Evolutionary conservation across 257 asterid genomes (phyloP).

Genomic region (Henckelia pumila): DNA sequence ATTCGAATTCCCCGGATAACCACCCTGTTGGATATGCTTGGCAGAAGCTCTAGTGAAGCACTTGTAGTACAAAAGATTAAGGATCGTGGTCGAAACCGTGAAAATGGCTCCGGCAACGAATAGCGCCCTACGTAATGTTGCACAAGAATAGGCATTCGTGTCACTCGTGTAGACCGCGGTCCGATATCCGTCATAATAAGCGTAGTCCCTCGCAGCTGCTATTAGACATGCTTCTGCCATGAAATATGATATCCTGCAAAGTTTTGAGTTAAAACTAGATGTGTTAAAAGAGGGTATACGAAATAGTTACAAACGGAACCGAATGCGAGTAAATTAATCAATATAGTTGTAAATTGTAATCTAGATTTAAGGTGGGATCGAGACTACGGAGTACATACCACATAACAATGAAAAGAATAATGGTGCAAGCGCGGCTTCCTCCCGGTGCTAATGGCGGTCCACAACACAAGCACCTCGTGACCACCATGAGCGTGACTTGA

Average conservation of each 20-base stretch:
- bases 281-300: neutral
- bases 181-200: slow-evolving; percentile 40
- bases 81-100: slow-evolving; percentile 40
- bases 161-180: slow-evolving; percentile 25
- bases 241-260: slow-evolving; percentile 42
- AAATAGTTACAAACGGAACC: neutral
- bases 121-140: slow-evolving; percentile 38
- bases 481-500: slow-evolving; percentile 45
- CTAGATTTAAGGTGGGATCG: too few relatives aligned
- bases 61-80: slow-evolving; percentile 42
- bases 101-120: slow-evolving; percentile 48
- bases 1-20: slow-evolving; percentile 27
- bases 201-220: slow-evolving; percentile 44
- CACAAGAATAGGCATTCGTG: slow-evolving; percentile 38
- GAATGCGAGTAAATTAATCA: too few relatives aligned
- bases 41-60: slow-evolving; percentile 44
- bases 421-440: slow-evolving; percentile 47
- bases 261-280: neutral
- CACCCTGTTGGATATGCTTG: slow-evolving; percentile 35
- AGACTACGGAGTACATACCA: slow-evolving; percentile 32
- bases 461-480: slow-evolving; percentile 51
- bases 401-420: slow-evolving; percentile 42
- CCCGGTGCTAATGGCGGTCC: slow-evolving; percentile 50
- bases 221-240: slow-evolving; percentile 45
- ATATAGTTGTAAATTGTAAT: too few relatives aligned